Conservation (phyloP, 2,329 filamentous ascomycete species). For the Fusarium sp. region DNA sequence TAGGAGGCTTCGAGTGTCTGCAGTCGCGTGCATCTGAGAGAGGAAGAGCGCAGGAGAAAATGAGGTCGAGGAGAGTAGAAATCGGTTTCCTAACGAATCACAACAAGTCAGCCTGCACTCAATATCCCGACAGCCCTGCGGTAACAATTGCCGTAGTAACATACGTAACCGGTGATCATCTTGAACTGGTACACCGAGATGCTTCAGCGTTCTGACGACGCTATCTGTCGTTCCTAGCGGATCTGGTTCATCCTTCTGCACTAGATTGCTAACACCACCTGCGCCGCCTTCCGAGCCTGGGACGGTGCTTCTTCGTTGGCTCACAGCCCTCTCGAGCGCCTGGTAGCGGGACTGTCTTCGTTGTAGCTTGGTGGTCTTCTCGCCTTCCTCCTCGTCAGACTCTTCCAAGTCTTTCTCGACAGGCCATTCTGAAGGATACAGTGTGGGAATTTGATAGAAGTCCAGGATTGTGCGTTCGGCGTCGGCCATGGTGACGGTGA, state of each 20-base stretch:
- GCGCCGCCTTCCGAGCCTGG: constrained; percentile 77
- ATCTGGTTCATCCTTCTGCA: constrained; percentile 93
- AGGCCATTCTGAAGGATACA: constrained; percentile 90
- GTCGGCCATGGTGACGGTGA: constrained; percentile 71
- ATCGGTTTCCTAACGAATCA: constrained; percentile 80
- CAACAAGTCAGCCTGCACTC: constrained; percentile 35
- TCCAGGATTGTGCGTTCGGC: constrained; percentile 84
- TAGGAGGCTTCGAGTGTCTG: constrained; percentile 85
- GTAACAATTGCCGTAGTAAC: constrained; percentile 51
- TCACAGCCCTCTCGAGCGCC: constrained; percentile 83
- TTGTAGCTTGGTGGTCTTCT: constrained; percentile 64
- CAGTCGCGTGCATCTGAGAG: constrained; percentile 90
- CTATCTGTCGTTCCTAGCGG: constrained; percentile 90
- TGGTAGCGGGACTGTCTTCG: constrained; percentile 86
- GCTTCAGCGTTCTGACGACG: constrained; percentile 84
- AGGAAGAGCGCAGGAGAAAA: constrained; percentile 95
- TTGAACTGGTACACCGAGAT: constrained; percentile 84
- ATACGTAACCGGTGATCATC: constrained; percentile 84
- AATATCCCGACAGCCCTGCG: not conserved
- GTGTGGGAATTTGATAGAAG: constrained; percentile 87
- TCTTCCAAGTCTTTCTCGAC: constrained; percentile 81
- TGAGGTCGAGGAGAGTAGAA: constrained; percentile 93
- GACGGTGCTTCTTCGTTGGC: constrained; percentile 76
- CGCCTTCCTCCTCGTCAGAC: constrained; percentile 71
- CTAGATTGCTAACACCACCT: constrained; percentile 81